Evolutionary conservation across 805 yeast species (phyloP), one percentile per base, ranked within the genome.

Genomic region (Hanseniaspora valbyensis): DNA sequence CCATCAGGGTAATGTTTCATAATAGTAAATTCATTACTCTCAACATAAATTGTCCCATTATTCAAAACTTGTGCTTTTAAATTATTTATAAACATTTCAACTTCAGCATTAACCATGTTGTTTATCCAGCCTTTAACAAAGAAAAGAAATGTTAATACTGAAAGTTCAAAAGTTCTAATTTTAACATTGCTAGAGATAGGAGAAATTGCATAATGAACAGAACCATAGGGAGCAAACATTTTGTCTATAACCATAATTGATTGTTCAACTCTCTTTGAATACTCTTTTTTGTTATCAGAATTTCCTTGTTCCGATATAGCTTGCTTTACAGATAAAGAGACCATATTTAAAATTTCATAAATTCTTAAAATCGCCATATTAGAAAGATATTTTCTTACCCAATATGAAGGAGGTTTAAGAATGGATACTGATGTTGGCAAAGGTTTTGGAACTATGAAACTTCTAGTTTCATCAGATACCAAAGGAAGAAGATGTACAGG

Each of bases 1-100:
- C 92, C 94, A 63, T 85, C 95, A 2, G 67, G 63, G 59, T 78
- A 83, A 62, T 74, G 70, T 55, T 72, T 74, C 16, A 74, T 67
- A 42, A 74, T 63, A 1, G 74, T 65, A 32, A 74, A 68, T 40
- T 76, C 66, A 12, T 77, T 69, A 43, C 80, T 73, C 37, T 77
- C 81, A 30, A 80, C 61, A 49, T 73, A 70, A 0, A 78, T 73
- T 4, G 74, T 69, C 0, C 80, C 80, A 54, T 75, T 71, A 3
- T 77, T 71, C 43, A 78, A 60, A 1, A 74, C 73, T 52, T 74
- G 75, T 5, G 81, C 78, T 32, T 75, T 68, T 26, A 76, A 54
- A 54, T 71, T 65, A 22, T 71, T 70, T 2, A 78, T 75, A 24
- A 38, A 48, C 12, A 48, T 38, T 6, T 69, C 66, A 4, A 78